Evolutionary conservation across 164 flowering plant genomes (phyloP), one percentile per base, ranked within the genome.

Genomic region (Tetracentron sinense): DNA sequence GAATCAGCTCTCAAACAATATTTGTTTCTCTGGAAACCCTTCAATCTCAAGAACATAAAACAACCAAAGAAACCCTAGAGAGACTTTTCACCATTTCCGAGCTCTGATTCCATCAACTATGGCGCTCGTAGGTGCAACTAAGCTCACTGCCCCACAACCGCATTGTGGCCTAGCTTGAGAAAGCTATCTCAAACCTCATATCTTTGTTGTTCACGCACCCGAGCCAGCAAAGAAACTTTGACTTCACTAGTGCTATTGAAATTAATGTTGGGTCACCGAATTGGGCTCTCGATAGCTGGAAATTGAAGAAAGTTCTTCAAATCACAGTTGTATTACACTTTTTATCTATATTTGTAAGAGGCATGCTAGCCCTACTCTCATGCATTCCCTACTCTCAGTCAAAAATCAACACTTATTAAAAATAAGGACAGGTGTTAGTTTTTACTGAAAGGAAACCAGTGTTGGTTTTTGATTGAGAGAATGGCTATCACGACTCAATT

Each of bases 241-340:
- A 38, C 15, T n/a, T 53, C 0, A 20, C 73, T 7, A 7, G 21
- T 47, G 35, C 64, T 6, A 8, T 35, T 6, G 4, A 44, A 21
- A 16, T 63, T 14, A 52, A 35, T 25, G 16, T 44, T 17, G 49
- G 50, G 22, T 50, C 72, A 31, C 12, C n/a, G n/a, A 26, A 58
- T 12, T 81, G 82, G 82, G 11, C 61, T 15, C 44, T 42, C 1
- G 76, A 72, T 29, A 64, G 69, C 54, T 72, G 76, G 76, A 72
- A 64, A 60, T 47, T 62, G 29, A 73, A 56, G 62, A 68, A 60
- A 28, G 76, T 69, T 8, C 55, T 68, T 16, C 76, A 73, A 60
- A 54, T 73, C 15, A 72, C 76, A 5, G 62, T 15, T 19, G n/a
- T n/a, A n/a, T n/a, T n/a, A n/a, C n/a, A n/a, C n/a, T n/a, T n/a